Percentiles rank a stretch among this genome's conserved stretches.
phyloP scores from a whole-genome alignment of 116 monocot genomes.

The Thalassia testudinum region DNA sequence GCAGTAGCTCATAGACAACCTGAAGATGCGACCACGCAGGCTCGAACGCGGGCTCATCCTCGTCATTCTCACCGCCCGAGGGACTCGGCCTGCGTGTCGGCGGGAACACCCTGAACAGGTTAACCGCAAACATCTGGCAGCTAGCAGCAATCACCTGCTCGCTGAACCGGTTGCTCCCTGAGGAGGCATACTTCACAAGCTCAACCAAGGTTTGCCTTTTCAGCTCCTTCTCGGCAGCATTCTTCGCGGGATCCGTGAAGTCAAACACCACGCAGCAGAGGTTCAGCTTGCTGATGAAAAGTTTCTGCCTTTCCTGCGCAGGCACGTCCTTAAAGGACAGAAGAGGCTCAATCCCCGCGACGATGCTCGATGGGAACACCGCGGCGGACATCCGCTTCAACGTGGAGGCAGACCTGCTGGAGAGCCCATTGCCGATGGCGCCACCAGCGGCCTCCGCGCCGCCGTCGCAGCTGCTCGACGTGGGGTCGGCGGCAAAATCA shows the following conservation, averaged over 20 bases:
- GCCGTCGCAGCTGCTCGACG: slow-evolving; percentile 7
- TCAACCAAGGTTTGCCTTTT: slow-evolving; percentile 21
- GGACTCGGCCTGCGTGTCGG: not conserved
- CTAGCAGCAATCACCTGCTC: slow-evolving; percentile 11
- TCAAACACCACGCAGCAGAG: slow-evolving; percentile 57
- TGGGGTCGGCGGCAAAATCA: slow-evolving; percentile 12
- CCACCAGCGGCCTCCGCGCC: slow-evolving; percentile 8
- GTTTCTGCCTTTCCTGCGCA: slow-evolving; percentile 25
- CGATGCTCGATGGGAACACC: slow-evolving; percentile 30
- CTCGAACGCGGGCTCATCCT: slow-evolving; percentile 17
- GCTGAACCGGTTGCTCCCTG: slow-evolving; percentile 18
- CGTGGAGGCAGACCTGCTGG: slow-evolving; percentile 8
- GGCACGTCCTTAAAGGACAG: slow-evolving; percentile 33
- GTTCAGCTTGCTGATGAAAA: slow-evolving; percentile 64
- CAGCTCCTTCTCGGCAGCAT: slow-evolving; percentile 20
- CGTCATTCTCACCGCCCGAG: slow-evolving; percentile 10
- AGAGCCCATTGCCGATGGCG: slow-evolving; percentile 7
- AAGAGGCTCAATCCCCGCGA: slow-evolving; percentile 34
- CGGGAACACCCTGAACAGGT: slow-evolving; percentile 12
- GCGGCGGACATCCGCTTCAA: slow-evolving; percentile 29
- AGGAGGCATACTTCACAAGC: slow-evolving; percentile 13
- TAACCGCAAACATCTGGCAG: slow-evolving; percentile 13
- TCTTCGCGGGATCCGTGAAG: slow-evolving; percentile 36
- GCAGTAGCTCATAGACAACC: slow-evolving; percentile 14
- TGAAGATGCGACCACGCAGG: slow-evolving; percentile 24